A percentile compares a stretch with the other conserved stretches of the same genome.
Evolutionary conservation across 78 protist genomes (phyloP).

Genomic region (Pelomyxa schiedti): DNA sequence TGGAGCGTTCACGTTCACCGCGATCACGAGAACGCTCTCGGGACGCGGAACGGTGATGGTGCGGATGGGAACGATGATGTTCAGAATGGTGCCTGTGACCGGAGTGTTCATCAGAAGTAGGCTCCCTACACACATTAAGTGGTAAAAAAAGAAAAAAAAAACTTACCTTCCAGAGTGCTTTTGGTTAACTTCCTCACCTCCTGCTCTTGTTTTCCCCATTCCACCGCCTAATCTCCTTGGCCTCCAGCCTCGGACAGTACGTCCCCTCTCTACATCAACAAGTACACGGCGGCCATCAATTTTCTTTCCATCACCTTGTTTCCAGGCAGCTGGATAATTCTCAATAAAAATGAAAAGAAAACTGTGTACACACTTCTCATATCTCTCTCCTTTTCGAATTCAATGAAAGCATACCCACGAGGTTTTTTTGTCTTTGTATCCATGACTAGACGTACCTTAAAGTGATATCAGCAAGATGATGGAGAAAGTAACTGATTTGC

Average conservation of each 20-base stretch:
- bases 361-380: conserved; percentile 39
- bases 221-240: conserved; percentile 77
- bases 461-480: neutral
- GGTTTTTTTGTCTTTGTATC: conserved; percentile 48
- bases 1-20: neutral
- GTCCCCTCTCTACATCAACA: conserved; percentile 84
- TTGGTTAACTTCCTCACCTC: conserved; percentile 46
- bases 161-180: conserved; percentile 31
- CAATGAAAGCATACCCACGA: conserved; percentile 80
- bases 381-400: conserved; percentile 72
- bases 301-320: conserved; percentile 55
- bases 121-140: neutral
- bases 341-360: neutral
- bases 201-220: conserved; percentile 48
- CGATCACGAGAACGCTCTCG: neutral
- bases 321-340: conserved; percentile 39
- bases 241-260: conserved; percentile 71
- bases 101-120: conserved; percentile 1
- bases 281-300: conserved; percentile 61
- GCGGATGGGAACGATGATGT: neutral
- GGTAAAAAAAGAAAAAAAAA: neutral
- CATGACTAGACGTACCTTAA: conserved; percentile 31
- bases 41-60: neutral
- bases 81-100: neutral
- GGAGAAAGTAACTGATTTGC: neutral